Evolutionary conservation across 768 basidiomycete species (phyloP).

Genomic region (Mycena kentingensis): DNA sequence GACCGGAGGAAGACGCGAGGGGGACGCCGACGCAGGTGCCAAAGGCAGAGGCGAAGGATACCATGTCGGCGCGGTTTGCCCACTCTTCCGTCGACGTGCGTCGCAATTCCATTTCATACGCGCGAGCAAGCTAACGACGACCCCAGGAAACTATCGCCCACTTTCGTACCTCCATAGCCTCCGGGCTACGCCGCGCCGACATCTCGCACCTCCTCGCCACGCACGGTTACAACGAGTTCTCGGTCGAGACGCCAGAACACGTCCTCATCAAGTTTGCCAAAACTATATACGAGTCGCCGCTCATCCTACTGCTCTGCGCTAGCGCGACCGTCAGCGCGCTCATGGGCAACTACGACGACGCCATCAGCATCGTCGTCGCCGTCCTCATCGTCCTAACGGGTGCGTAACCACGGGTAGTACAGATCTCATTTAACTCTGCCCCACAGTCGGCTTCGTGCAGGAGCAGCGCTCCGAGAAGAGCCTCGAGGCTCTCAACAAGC

Average conservation of each 20-base stretch:
- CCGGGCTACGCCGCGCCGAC: constrained; percentile 64
- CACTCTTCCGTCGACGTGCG: constrained; percentile 66
- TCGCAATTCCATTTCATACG: constrained; percentile 14
- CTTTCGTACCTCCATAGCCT: constrained; percentile 62
- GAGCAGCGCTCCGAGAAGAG: constrained; percentile 94
- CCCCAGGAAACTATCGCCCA: constrained; percentile 71
- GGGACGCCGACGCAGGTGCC: constrained; percentile 31
- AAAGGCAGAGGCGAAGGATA: constrained; percentile 45
- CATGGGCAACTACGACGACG: constrained; percentile 96
- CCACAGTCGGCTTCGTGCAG: constrained; percentile 87
- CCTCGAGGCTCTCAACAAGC: constrained; percentile 91
- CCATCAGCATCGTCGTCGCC: constrained; percentile 88
- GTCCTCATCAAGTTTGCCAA: constrained; percentile 86
- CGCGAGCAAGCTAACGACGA: constrained; percentile 6
- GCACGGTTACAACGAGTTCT: constrained; percentile 94
- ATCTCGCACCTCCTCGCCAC: constrained; percentile 63
- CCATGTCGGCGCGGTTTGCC: constrained; percentile 69
- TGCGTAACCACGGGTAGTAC: constrained; percentile 36
- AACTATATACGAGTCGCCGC: constrained; percentile 92
- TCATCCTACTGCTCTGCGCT: constrained; percentile 87
- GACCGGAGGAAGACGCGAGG: constrained; percentile 41
- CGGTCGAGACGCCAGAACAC: constrained; percentile 80
- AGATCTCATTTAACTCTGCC: constrained; percentile 21
- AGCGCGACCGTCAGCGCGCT: constrained; percentile 87
- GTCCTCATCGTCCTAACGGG: constrained; percentile 93